phyloP scores from a whole-genome alignment of 192 early-diverging fungal genomes.

The Borealophlyctis nickersoniae region DNA sequence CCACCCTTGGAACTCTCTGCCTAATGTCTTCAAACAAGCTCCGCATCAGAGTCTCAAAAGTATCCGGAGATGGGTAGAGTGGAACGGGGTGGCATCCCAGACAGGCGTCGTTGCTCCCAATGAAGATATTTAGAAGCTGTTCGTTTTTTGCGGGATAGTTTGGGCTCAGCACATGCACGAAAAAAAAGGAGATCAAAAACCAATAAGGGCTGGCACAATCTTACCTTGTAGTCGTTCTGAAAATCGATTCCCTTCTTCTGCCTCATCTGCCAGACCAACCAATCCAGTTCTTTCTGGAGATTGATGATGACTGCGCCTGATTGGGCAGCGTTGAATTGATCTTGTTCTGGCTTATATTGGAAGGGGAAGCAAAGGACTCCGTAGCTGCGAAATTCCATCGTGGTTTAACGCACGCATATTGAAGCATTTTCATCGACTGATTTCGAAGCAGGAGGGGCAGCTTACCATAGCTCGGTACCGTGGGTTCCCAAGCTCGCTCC shows the following conservation, averaged over 20 bases:
- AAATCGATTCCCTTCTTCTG: slow-evolving; percentile 24
- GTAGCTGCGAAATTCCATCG: too few species aligned
- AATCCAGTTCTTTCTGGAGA: slow-evolving; percentile 42
- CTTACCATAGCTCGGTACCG: slow-evolving; percentile 47
- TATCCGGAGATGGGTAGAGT: slow-evolving; percentile 19
- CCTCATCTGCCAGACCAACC: slow-evolving; percentile 36
- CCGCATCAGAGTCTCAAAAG: slow-evolving; percentile 15
- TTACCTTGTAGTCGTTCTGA: slow-evolving; percentile 43
- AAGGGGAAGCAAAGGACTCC: slow-evolving; percentile 30
- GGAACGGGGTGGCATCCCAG: slow-evolving; percentile 29
- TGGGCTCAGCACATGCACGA: too few species aligned
- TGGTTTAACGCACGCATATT: slow-evolving; percentile 25
- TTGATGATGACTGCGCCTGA: slow-evolving; percentile 50
- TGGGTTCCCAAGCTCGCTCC: slow-evolving; percentile 45
- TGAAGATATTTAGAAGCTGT: slow-evolving; percentile 51
- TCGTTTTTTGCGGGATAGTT: too few species aligned
- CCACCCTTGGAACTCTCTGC: slow-evolving; percentile 33
- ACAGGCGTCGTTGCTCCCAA: slow-evolving; percentile 60
- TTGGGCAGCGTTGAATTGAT: slow-evolving; percentile 52
- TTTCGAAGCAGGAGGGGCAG: too few species aligned
- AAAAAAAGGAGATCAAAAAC: neutral
- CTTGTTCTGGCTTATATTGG: slow-evolving; percentile 29
- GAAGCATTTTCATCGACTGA: too few species aligned
- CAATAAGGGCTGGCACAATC: neutral
- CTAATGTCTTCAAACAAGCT: slow-evolving; percentile 10